phyloP scores from a whole-genome alignment of 768 basidiomycete genomes.

The Panaeolus papilionaceus region DNA sequence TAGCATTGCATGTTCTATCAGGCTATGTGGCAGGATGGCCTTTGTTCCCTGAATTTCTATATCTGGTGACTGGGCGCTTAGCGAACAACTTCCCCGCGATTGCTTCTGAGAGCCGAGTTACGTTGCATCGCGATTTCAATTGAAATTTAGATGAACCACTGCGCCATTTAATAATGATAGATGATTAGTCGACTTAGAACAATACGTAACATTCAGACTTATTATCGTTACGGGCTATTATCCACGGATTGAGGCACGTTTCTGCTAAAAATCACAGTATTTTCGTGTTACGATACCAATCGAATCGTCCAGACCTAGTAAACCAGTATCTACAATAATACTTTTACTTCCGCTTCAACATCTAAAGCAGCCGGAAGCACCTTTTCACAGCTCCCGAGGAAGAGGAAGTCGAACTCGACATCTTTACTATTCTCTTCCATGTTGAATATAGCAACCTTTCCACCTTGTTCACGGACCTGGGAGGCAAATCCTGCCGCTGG shows the following conservation, averaged over 20 bases:
- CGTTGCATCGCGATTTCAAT: neutral
- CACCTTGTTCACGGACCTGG: slow-evolving; percentile 39
- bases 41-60: slow-evolving; percentile 1
- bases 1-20: neutral
- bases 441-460: slow-evolving; percentile 49
- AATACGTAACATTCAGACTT: no score
- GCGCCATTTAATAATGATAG: neutral
- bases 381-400: slow-evolving; percentile 52
- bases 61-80: slow-evolving; percentile 3
- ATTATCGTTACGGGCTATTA: no score
- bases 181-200: no score
- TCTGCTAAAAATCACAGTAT: neutral
- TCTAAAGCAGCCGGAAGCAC: slow-evolving; percentile 21
- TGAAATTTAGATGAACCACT: neutral
- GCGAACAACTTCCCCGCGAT: neutral
- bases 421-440: slow-evolving; percentile 40
- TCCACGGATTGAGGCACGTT: no score
- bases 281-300: neutral
- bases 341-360: neutral
- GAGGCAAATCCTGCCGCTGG: slow-evolving; percentile 42
- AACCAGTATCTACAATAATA: neutral
- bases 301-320: no score
- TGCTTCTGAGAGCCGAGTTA: neutral
- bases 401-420: slow-evolving; percentile 49
- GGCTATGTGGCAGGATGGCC: neutral